Percentiles rank a stretch among this genome's conserved stretches.
Conservation (phyloP, 805 yeast species). For the Wilhelminamyces savonicus region DNA sequence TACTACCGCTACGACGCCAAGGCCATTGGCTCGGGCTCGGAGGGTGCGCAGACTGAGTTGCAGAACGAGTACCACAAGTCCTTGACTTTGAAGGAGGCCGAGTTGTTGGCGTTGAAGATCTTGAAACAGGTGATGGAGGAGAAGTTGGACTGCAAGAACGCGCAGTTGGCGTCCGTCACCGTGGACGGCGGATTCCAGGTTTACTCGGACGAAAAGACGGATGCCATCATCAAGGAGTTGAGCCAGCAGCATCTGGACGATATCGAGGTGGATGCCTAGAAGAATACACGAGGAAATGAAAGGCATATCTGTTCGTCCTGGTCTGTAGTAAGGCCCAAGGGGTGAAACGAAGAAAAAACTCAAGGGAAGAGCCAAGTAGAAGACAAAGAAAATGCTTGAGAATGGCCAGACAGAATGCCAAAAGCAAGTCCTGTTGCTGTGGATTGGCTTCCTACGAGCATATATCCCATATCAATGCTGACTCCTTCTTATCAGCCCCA, state of each 20-base stretch:
- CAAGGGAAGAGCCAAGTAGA: not conserved
- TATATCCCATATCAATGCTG: too few relatives aligned
- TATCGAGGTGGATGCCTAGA: not conserved
- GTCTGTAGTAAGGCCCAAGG: too few relatives aligned
- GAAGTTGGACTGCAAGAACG: conserved; percentile 89
- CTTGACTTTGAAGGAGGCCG: conserved; percentile 88
- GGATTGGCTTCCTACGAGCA: too few relatives aligned
- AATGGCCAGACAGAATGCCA: too few relatives aligned
- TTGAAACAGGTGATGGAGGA: conserved; percentile 99
- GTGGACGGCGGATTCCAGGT: conserved; percentile 78
- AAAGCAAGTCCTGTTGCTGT: too few relatives aligned
- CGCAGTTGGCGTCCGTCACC: conserved; percentile 92
- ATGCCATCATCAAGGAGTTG: conserved; percentile 68
- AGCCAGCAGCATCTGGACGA: conserved; percentile 60
- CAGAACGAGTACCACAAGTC: conserved; percentile 95
- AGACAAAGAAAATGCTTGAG: conserved; percentile 1
- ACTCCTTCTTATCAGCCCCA: too few relatives aligned
- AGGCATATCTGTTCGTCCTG: not conserved
- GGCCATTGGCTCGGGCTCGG: conserved; percentile 98
- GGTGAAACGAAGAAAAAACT: too few relatives aligned
- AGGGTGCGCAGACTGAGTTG: conserved; percentile 97
- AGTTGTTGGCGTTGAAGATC: conserved; percentile 77
- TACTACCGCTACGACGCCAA: conserved; percentile 96
- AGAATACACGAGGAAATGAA: not conserved
- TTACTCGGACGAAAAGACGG: conserved; percentile 77